A percentile compares a stretch with the other conserved stretches of the same genome.
Evolutionary conservation across 768 basidiomycete genomes (phyloP).

Genomic region (Thelephora ganbajun): DNA sequence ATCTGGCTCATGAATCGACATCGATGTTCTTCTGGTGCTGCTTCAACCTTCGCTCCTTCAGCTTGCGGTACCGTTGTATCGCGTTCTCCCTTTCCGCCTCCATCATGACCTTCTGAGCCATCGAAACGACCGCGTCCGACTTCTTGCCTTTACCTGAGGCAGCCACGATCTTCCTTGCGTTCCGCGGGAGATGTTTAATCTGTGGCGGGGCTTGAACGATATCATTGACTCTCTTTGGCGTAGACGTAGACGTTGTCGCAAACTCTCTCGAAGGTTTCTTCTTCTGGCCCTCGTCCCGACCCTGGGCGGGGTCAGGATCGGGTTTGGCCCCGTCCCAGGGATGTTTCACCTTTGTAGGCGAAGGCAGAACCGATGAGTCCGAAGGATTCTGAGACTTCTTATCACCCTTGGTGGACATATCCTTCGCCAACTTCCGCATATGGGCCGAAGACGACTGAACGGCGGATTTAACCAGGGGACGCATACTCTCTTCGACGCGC

Average conservation of each 20-base stretch:
- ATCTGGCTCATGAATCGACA: too few relatives aligned
- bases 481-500: constrained; percentile 62
- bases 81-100: constrained; percentile 59
- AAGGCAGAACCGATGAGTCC: constrained; percentile 4
- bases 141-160: constrained; percentile 3
- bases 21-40: background rate
- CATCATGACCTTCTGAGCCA: constrained; percentile 69
- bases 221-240: constrained; percentile 58
- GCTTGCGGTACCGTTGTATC: constrained; percentile 50
- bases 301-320: constrained; percentile 8
- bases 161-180: constrained; percentile 16
- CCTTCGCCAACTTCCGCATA: constrained; percentile 22
- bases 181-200: constrained; percentile 40
- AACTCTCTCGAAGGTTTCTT: constrained; percentile 26
- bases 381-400: constrained; percentile 13
- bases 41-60: constrained; percentile 34
- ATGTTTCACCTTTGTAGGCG: background rate
- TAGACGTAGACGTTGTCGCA: constrained; percentile 30
- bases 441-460: constrained; percentile 41
- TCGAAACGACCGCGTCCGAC: constrained; percentile 39
- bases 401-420: constrained; percentile 21
- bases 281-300: constrained; percentile 1
- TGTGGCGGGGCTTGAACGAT: constrained; percentile 56
- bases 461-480: constrained; percentile 46
- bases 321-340: background rate